phyloP scores from a whole-genome alignment of 2,329 filamentous ascomycete species.

The Phaeosphaeria sp. region DNA sequence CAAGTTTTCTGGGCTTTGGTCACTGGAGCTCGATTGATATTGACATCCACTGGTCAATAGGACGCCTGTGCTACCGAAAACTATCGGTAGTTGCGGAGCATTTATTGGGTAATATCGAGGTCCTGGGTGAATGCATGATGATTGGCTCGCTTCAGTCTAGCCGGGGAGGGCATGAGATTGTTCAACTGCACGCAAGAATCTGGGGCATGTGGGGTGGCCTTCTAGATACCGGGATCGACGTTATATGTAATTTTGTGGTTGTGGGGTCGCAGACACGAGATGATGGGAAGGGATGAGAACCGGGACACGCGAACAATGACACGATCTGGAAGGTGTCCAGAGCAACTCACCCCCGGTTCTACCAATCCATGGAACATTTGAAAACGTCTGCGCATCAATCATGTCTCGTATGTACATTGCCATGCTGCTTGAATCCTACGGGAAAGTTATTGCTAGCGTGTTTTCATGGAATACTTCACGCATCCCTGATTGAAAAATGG shows the following conservation, averaged over 20 bases:
- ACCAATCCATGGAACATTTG: neutral
- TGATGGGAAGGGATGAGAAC: neutral
- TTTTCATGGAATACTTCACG: too few species aligned
- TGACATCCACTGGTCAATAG: neutral
- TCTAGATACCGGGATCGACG: constrained; percentile 1
- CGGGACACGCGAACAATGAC: neutral
- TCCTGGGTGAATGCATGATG: neutral
- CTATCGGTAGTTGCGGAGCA: constrained; percentile 4
- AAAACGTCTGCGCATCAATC: too few species aligned
- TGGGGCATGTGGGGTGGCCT: neutral
- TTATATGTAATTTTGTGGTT: neutral
- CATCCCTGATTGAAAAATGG: too few species aligned
- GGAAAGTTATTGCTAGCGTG: too few species aligned
- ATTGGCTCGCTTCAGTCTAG: constrained; percentile 3
- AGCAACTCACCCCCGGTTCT: neutral
- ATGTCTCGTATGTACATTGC: too few species aligned
- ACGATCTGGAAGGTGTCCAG: neutral
- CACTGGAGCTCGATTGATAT: neutral
- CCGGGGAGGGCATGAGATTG: neutral
- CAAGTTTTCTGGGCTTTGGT: neutral
- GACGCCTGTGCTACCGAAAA: neutral
- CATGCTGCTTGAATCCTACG: too few species aligned
- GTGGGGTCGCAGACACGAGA: constrained; percentile 1
- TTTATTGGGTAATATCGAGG: constrained; percentile 4
- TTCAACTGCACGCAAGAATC: neutral